Evolutionary conservation across 306 rosid genomes (phyloP).

Genomic region (Parietaria judaica): DNA sequence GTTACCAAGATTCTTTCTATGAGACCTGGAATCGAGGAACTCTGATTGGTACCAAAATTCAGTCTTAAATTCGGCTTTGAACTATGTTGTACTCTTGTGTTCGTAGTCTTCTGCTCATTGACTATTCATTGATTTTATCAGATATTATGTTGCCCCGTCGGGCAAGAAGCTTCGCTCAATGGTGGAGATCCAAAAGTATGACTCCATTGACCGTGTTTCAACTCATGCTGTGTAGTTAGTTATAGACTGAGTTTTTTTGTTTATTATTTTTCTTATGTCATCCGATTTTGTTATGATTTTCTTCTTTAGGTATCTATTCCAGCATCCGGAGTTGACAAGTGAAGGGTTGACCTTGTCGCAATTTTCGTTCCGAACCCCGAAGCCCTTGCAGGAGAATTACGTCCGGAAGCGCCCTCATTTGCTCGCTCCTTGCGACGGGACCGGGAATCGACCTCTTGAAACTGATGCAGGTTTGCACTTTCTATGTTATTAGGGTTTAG

Average conservation of each 20-base stretch:
- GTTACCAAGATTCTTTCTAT: not conserved
- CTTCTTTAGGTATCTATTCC: slow-evolving; percentile 50
- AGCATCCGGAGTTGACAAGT: slow-evolving; percentile 60
- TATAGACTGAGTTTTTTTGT: no score
- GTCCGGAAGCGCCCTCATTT: slow-evolving; percentile 70
- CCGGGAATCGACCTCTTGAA: slow-evolving; percentile 31
- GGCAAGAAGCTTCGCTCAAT: slow-evolving; percentile 87
- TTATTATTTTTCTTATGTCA: not conserved
- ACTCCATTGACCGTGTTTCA: not conserved
- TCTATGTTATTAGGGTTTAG: not conserved
- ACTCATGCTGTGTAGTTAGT: not conserved
- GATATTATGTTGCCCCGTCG: slow-evolving; percentile 76
- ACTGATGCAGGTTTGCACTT: slow-evolving; percentile 47
- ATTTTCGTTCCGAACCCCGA: slow-evolving; percentile 79
- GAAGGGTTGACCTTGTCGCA: slow-evolving; percentile 50
- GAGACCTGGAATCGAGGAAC: not conserved
- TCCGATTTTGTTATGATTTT: slow-evolving; percentile 10
- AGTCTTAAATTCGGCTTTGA: not conserved
- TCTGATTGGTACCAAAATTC: not conserved
- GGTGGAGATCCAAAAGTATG: slow-evolving; percentile 84
- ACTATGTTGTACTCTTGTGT: no score
- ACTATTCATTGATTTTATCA: slow-evolving; percentile 25
- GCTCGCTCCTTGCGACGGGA: slow-evolving; percentile 28
- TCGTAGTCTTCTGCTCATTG: not conserved
- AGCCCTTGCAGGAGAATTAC: slow-evolving; percentile 76